Evolutionary conservation across 306 rosid genomes (phyloP).

Genomic region (Psophocarpus tetragonolobus): DNA sequence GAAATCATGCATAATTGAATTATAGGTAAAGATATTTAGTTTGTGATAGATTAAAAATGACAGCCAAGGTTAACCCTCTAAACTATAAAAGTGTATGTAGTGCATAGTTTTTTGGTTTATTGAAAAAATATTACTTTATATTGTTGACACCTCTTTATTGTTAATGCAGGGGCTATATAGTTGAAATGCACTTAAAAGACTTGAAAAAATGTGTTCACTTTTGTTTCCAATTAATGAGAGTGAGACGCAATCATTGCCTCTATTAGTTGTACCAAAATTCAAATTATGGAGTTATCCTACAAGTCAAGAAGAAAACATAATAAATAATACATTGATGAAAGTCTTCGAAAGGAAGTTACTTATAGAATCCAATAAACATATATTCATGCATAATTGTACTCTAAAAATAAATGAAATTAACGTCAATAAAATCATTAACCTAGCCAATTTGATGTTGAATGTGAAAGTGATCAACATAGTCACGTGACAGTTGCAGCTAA

Average conservation of each 20-base stretch:
- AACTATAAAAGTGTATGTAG: background rate
- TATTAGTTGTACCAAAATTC: conserved; percentile 51
- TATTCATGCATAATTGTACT: no score
- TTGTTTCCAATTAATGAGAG: conserved; percentile 52
- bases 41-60: no score
- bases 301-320: conserved; percentile 36
- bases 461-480: conserved; percentile 18
- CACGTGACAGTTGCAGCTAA: background rate
- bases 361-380: no score
- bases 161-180: conserved; percentile 65
- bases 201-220: conserved; percentile 60
- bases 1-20: no score
- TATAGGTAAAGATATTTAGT: no score
- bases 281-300: conserved; percentile 54
- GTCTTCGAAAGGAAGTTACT: no score
- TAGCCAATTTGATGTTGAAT: background rate
- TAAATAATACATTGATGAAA: no score
- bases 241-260: conserved; percentile 50
- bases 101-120: background rate
- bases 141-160: background rate
- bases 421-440: conserved; percentile 25
- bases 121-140: background rate
- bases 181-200: conserved; percentile 61
- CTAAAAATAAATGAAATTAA: no score
- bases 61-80: no score